Evolutionary conservation across 2,329 filamentous ascomycete species (phyloP), one percentile per base, ranked within the genome.

Genomic region (Diaporthe sp.): DNA sequence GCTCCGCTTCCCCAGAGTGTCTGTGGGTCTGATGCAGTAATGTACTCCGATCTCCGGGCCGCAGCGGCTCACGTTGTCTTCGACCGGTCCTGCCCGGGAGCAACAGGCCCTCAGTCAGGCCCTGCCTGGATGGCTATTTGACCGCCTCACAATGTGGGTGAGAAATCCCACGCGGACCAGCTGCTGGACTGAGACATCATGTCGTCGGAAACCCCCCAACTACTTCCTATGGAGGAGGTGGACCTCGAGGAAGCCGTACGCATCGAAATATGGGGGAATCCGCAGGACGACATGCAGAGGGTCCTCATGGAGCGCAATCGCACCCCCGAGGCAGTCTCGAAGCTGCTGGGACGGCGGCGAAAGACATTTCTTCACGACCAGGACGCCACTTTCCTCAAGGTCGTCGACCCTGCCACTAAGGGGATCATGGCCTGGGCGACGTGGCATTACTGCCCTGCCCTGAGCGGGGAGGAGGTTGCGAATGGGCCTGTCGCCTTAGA

Each of bases 141-240:
- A 55, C 5, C 25, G 25, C n/a, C 13, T 55, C 25, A 31, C 31
- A 2, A 17, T 4, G n/a, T 55, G 53, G 31, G 25, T 25, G 6
- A 55, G n/a, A 8, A 31, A 5, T 1, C 12, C 25, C 25, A 55
- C 53, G 12, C 53, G 12, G 53, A 17, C 13, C 25, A 12, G 15
- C 25, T 55, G 7, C 25, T 31, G 53, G 25, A 55, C n/a, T 51
- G 20, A 17, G 42, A 20, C 63, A 68, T 34, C 44, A 39, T 51
- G 31, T 47, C 28, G 34, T n/a, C 47, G 4, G 20, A 31, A 68
- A 15, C 25, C 28, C 63, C 44, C 22, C 28, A 53, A 47, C 44
- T 68, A 12, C 47, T 68, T 47, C 63, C 47, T 2, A 68, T 68
- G 63, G 63, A 68, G 47, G 63, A 68, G 44, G 63, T 25, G 20